Base-by-base conservation (phyloP, 2,329 filamentous ascomycete species). In the Fusarium torulosum region DNA sequence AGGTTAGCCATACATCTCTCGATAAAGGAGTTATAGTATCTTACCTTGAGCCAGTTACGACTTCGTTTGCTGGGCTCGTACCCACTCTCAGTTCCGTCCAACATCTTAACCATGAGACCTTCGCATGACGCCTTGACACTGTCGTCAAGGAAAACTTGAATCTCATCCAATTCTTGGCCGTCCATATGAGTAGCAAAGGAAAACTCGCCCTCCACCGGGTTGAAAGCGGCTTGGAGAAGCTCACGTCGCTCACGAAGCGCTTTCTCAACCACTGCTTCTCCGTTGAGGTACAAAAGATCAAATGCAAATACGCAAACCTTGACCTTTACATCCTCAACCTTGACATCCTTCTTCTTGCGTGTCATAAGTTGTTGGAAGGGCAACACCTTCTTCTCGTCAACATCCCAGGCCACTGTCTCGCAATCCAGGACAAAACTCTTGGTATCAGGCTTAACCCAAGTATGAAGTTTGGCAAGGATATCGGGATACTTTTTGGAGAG, bases 281-380 rank as follows among this genome's bases (percentile, higher is more conserved):
- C 96, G 72, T 99, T 97, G 59, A 97, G 85, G 78, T 96, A 99
- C 11, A 99, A 85, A 55, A 99, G 82, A 76, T 98, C 96, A 77
- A 98, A 98, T 4, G 95, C 96, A 78, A 97, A 98, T 11, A 98
- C 93, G 78, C 94, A 98, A 43, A 98, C 95, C 77, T 97, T 96
- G 80, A 98, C 91, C 77, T 96, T 97, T 64, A 98, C 91, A 72
- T 98, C 95, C 75, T 97, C 94, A 9, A 92, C 85, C 78, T 97
- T 97, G 75, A 98, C 96, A 72, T 98, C 95, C 81, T 98, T 99
- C 78, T 92, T 91, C 83, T 99, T 99, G 54, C 96, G 88, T 15
- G 96, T 98, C 96, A 98, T 98, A 43, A 99, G 86, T 76, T 97
- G 94, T 78, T 99, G 96, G 83, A 99, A 99, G 1, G 96, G 96